Evolutionary conservation across 2,329 filamentous ascomycete species (phyloP).

Genomic region (Ascochyta koolunga): DNA sequence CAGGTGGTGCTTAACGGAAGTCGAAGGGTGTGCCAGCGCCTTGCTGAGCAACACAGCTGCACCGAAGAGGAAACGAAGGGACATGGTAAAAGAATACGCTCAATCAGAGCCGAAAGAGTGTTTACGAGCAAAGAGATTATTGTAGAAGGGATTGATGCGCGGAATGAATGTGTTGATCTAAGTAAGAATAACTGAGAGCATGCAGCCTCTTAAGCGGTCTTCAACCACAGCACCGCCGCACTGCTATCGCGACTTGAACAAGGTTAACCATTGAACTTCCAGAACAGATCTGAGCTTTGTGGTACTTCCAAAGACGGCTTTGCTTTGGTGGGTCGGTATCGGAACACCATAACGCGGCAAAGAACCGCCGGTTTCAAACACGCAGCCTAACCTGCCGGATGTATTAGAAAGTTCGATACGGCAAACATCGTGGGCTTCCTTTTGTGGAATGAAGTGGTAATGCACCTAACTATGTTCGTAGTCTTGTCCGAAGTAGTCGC

Average conservation of each 20-base stretch:
- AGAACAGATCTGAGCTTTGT: not conserved
- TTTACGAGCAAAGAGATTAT: not conserved
- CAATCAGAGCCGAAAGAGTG: not conserved
- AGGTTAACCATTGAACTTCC: not conserved
- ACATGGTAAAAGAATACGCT: conserved; percentile 1
- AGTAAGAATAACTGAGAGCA: not conserved
- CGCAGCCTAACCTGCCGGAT: not conserved
- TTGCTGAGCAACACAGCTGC: conserved; percentile 2
- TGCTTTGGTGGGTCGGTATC: not conserved
- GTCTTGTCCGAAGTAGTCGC: not conserved
- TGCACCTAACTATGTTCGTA: not conserved
- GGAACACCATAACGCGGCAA: conserved; percentile 6
- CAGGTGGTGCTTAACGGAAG: not conserved
- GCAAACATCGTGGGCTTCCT: not conserved
- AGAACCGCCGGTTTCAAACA: not conserved
- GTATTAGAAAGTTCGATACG: not conserved
- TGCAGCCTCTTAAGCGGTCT: conserved; percentile 3
- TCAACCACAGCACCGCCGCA: not conserved
- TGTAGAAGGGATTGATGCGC: not conserved
- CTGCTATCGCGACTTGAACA: not conserved
- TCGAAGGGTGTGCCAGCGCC: conserved; percentile 2
- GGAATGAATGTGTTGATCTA: conserved; percentile 1
- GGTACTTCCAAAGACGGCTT: not conserved
- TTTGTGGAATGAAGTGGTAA: not conserved
- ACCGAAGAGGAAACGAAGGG: not conserved